phyloP scores from a whole-genome alignment of 345 rosid genomes.

The Capsella bursapastoris region DNA sequence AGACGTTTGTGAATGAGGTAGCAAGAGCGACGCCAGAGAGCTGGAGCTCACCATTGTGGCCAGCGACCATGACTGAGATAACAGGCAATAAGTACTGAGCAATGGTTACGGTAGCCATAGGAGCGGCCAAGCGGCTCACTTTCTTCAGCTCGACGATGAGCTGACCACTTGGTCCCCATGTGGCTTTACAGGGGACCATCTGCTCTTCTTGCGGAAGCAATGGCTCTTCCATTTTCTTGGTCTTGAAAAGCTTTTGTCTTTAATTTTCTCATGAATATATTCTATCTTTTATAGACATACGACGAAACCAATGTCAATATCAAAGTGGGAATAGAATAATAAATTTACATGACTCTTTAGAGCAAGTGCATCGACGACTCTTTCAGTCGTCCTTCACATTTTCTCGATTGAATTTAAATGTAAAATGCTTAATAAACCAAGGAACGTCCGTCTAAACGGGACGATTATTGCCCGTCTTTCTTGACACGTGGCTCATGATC shows the following conservation, averaged over 20 bases:
- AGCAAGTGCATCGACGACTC: no score
- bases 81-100: slow-evolving; percentile 24
- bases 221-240: slow-evolving; percentile 13
- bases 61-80: slow-evolving; percentile 26
- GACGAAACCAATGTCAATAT: not conserved
- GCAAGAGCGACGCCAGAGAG: slow-evolving; percentile 36
- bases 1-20: slow-evolving; percentile 18
- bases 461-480: no score
- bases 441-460: no score
- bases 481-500: no score
- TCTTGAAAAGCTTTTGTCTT: not conserved
- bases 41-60: slow-evolving; percentile 24
- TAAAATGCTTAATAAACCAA: no score
- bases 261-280: not conserved
- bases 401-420: no score
- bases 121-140: slow-evolving; percentile 22
- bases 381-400: not conserved
- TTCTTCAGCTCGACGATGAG: slow-evolving; percentile 6
- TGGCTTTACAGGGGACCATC: not conserved
- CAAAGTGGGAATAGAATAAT: not conserved
- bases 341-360: not conserved
- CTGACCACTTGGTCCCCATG: not conserved
- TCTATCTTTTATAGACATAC: not conserved
- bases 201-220: not conserved
- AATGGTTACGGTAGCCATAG: slow-evolving; percentile 23